Evolutionary conservation across 306 rosid genomes (phyloP).

Genomic region (Mimosa pudica): DNA sequence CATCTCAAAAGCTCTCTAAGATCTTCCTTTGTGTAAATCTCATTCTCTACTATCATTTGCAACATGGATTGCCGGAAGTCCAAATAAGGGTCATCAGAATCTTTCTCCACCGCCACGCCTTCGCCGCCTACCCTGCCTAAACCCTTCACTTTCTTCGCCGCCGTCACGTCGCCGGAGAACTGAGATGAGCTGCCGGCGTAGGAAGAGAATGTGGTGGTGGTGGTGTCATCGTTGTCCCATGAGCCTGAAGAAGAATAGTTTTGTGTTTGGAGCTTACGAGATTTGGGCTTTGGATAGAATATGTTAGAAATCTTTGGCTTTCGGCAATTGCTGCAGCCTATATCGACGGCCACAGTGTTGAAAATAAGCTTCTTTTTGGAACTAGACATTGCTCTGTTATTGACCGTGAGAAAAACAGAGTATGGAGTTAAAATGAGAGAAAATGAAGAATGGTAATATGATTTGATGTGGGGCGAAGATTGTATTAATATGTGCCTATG

Average conservation of each 20-base stretch:
- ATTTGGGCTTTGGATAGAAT: conserved; percentile 61
- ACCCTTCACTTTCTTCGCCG: conserved; percentile 41
- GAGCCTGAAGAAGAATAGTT: conserved; percentile 29
- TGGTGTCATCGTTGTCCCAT: conserved; percentile 42
- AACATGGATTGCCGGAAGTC: conserved; percentile 92
- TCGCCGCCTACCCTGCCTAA: conserved; percentile 73
- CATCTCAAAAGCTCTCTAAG: conserved; percentile 76
- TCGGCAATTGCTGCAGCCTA: conserved; percentile 78
- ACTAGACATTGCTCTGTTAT: conserved; percentile 53
- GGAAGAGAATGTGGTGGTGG: conserved; percentile 50
- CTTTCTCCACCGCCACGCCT: conserved; percentile 89
- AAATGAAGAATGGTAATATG: conserved; percentile 1
- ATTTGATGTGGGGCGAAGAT: conserved; percentile 24
- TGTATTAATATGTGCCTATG: conserved; percentile 18
- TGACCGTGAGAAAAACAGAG: background rate
- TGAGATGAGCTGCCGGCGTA: conserved; percentile 25
- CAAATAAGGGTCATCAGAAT: conserved; percentile 88
- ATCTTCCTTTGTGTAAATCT: conserved; percentile 81
- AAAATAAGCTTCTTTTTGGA: conserved; percentile 55
- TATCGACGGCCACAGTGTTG: conserved; percentile 61
- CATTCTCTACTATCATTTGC: conserved; percentile 92
- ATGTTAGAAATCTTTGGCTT: conserved; percentile 51
- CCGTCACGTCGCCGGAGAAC: background rate
- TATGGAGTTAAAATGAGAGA: conserved; percentile 6
- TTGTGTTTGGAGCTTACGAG: conserved; percentile 38